Evolutionary conservation across 2,329 filamentous ascomycete genomes (phyloP).

Genomic region (Fusarium coffeatum): DNA sequence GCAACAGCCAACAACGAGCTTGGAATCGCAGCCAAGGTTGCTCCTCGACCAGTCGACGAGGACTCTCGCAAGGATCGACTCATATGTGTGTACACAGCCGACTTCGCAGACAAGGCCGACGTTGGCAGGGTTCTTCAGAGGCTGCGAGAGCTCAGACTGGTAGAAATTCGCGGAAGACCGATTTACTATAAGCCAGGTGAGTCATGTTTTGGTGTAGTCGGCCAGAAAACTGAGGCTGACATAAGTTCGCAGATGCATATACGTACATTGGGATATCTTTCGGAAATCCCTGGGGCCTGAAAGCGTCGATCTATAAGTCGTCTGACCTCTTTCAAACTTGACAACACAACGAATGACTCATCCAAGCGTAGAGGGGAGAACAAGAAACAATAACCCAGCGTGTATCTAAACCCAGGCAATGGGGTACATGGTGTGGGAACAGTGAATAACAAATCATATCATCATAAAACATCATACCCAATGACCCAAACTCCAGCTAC

Average conservation of each 20-base stretch:
- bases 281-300: slow-evolving; percentile 71
- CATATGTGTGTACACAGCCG: slow-evolving; percentile 81
- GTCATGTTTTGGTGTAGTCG: slow-evolving; percentile 43
- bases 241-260: slow-evolving; percentile 66
- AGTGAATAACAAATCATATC: slow-evolving; percentile 25
- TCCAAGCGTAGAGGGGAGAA: background rate
- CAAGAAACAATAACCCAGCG: background rate
- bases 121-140: slow-evolving; percentile 73
- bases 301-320: slow-evolving; percentile 67
- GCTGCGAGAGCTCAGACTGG: slow-evolving; percentile 71
- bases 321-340: slow-evolving; percentile 51
- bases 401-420: background rate
- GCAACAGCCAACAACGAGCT: slow-evolving; percentile 76
- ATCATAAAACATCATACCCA: slow-evolving; percentile 21
- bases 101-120: slow-evolving; percentile 77
- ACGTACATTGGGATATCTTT: slow-evolving; percentile 73
- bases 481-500: slow-evolving; percentile 27
- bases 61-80: slow-evolving; percentile 61
- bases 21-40: slow-evolving; percentile 78
- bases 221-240: slow-evolving; percentile 26
- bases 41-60: slow-evolving; percentile 63
- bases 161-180: slow-evolving; percentile 57
- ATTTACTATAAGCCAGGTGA: slow-evolving; percentile 85
- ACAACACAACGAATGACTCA: slow-evolving; percentile 22
- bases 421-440: slow-evolving; percentile 2